Percentiles rank a stretch among this genome's conserved stretches.
phyloP scores from a whole-genome alignment of 768 basidiomycete species.

The Lactifluus subvellereus region DNA sequence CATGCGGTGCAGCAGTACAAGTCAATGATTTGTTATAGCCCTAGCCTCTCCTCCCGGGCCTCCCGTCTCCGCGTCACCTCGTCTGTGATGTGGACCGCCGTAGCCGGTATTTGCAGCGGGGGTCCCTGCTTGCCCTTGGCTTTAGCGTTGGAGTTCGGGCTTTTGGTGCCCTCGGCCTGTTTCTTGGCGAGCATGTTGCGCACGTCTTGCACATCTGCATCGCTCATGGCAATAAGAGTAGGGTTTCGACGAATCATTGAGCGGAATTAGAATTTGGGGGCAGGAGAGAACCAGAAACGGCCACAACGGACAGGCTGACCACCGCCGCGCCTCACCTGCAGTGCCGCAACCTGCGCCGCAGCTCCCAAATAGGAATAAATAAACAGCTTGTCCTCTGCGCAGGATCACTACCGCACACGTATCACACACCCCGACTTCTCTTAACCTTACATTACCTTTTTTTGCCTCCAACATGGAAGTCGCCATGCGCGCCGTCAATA shows the following conservation, averaged over 20 bases:
- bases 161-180: slow-evolving; percentile 25
- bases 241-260: slow-evolving; percentile 73
- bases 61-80: slow-evolving; percentile 34
- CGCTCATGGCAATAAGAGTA: slow-evolving; percentile 70
- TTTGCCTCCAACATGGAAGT: slow-evolving; percentile 49
- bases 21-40: slow-evolving; percentile 16
- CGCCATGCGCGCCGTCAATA: slow-evolving; percentile 58
- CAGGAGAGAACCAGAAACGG: neutral
- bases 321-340: neutral
- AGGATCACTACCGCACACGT: neutral
- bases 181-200: slow-evolving; percentile 47
- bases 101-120: neutral
- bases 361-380: slow-evolving; percentile 18
- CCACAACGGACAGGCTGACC: neutral
- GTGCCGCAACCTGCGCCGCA: slow-evolving; percentile 17
- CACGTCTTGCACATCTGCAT: slow-evolving; percentile 74
- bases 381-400: neutral
- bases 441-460: neutral
- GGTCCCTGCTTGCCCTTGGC: slow-evolving; percentile 15
- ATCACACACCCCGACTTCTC: neutral
- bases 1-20: neutral
- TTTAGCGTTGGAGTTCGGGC: slow-evolving; percentile 4
- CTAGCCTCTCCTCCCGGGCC: slow-evolving; percentile 34
- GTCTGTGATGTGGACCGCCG: slow-evolving; percentile 26
- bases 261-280: slow-evolving; percentile 23